A percentile compares a stretch with the other conserved stretches of the same genome.
phyloP scores from a whole-genome alignment of 2,329 filamentous ascomycete species.

The Fusarium sp. region DNA sequence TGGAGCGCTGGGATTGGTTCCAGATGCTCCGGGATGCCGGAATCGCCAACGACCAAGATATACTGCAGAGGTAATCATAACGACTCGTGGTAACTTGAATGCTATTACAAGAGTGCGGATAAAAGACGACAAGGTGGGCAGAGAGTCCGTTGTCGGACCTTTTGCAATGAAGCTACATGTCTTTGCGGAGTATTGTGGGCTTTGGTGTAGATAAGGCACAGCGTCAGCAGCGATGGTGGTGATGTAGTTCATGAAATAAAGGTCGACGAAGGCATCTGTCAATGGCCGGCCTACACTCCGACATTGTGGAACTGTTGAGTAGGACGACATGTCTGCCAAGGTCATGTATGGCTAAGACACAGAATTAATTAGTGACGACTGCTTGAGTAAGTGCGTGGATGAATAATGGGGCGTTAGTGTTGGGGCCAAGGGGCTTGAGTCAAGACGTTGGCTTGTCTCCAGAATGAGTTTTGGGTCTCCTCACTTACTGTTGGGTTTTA shows the following conservation, averaged over 20 bases:
- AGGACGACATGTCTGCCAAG: not conserved
- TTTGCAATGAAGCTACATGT: no score
- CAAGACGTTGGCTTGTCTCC: not conserved
- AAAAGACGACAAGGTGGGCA: not conserved
- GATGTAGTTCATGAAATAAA: slow-evolving; percentile 5
- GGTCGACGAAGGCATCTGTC: not conserved
- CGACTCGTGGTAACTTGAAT: not conserved
- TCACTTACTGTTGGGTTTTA: not conserved
- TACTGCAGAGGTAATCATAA: not conserved
- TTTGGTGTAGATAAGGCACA: not conserved
- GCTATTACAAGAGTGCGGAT: not conserved
- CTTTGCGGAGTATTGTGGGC: not conserved
- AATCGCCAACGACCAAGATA: not conserved
- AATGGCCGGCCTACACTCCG: not conserved
- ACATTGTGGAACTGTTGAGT: not conserved
- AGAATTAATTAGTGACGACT: not conserved
- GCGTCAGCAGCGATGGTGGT: not conserved
- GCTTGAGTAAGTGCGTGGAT: not conserved
- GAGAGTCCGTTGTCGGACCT: not conserved
- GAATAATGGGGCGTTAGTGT: not conserved
- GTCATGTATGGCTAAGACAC: not conserved
- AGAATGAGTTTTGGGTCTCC: not conserved
- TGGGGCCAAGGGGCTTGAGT: not conserved
- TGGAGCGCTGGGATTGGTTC: not conserved
- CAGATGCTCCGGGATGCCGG: not conserved